These are phyloP conservation scores for Eragrostis tef DNA, from an alignment of 202 grass and related monocot species.

Conservation along the genomic window DNA sequence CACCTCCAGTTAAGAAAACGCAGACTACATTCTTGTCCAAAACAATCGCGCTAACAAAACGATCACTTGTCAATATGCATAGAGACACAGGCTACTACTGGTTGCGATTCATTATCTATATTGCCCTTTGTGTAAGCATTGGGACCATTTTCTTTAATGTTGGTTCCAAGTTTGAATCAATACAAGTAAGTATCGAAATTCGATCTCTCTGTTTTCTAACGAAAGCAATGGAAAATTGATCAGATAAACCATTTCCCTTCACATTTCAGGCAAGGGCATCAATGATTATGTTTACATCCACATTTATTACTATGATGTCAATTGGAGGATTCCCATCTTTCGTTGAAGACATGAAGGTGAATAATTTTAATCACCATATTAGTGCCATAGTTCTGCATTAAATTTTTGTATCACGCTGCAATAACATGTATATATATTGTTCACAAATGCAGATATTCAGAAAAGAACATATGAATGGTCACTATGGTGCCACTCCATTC, in stretches of 20 bases:
- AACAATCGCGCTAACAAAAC: slow-evolving; percentile 59
- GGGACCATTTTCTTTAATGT: slow-evolving; percentile 78
- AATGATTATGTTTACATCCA: slow-evolving; percentile 62
- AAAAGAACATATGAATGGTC: slow-evolving; percentile 57
- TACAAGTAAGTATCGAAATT: slow-evolving; percentile 51
- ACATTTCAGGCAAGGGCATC: slow-evolving; percentile 57
- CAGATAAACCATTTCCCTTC: background rate
- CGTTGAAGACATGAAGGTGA: slow-evolving; percentile 81
- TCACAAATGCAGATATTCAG: slow-evolving; percentile 50
- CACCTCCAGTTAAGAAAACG: slow-evolving; percentile 29
- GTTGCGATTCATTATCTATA: slow-evolving; percentile 76
- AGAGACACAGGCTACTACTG: slow-evolving; percentile 89
- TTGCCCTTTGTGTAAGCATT: slow-evolving; percentile 71
- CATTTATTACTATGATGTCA: slow-evolving; percentile 66
- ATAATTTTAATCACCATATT: background rate
- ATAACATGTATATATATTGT: background rate
- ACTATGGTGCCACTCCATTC: slow-evolving; percentile 55
- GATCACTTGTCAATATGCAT: slow-evolving; percentile 93
- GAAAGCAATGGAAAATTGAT: background rate
- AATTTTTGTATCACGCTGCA: background rate
- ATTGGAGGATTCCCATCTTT: slow-evolving; percentile 78
- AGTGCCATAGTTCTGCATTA: background rate
- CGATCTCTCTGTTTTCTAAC: background rate
- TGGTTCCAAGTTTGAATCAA: slow-evolving; percentile 65
- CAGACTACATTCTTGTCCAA: slow-evolving; percentile 70